Evolutionary conservation across 2,329 filamentous ascomycete genomes (phyloP), one percentile per base, ranked within the genome.

Genomic region (Clathrospora elynae): DNA sequence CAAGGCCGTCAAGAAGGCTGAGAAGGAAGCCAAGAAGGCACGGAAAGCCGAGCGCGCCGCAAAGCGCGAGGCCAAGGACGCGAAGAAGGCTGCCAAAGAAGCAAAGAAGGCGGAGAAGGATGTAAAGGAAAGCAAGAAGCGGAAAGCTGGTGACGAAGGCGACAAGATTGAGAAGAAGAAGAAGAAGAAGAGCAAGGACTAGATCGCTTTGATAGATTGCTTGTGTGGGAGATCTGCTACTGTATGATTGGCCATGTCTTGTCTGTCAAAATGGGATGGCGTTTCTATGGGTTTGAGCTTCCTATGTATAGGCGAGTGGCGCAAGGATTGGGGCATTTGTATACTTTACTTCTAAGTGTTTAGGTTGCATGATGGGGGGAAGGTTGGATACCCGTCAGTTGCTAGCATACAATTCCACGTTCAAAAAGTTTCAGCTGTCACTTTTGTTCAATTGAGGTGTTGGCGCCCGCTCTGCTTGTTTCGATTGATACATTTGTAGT

Each of bases 131-230:
- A 73, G 74, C 58, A 79, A 81, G 71, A 51, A 54, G 37, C 79
- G 80, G 70, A 52, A 52, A 46, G 49, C 49, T 8, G 46, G 44
- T 2, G 49, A 42, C 3, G 45, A 28, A 2, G 53, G 47, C n/a
- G 55, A 57, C n/a, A 55, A 53, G 31, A 34, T 35, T 0, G 81
- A 86, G 73, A 79, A 87, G 73, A 80, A 86, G 70, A 83, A 82
- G 71, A 82, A 83, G 73, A 76, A 78, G 66, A 85, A 86, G 77
- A 71, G 59, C 63, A 69, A 71, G 63, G 67, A 58, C 18, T 70
- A 70, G 55, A 57, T 33, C n/a, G 23, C 33, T 46, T 49, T 46
- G 44, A 37, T 16, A 39, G 5, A 29, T 28, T 12, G 25, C 36
- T 23, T 23, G 6, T 23, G 20, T 23, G 6, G 6, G 20, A 23